Percentiles rank a stretch among this genome's conserved stretches.
Evolutionary conservation across 306 rosid species (phyloP).

Genomic region (Fragaria vesca): DNA sequence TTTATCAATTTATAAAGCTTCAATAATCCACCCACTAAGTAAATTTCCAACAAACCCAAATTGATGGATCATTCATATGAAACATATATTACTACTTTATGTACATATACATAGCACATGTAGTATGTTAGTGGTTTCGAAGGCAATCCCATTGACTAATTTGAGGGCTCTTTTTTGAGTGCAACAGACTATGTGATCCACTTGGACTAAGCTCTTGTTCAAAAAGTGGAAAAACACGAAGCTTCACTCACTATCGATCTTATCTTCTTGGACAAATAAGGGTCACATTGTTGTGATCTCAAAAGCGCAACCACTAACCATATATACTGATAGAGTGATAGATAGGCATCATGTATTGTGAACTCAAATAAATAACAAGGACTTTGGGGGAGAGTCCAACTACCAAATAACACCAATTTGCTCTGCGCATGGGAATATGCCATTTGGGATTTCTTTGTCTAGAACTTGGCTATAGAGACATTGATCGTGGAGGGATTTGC

Average conservation of each 20-base stretch:
- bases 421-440: slow-evolving; percentile 10
- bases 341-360: background rate
- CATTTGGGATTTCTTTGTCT: slow-evolving; percentile 12
- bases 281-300: background rate
- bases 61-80: background rate
- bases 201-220: slow-evolving; percentile 5
- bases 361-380: slow-evolving; percentile 7
- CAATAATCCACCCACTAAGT: slow-evolving; percentile 6
- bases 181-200: slow-evolving; percentile 36
- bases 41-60: slow-evolving; percentile 12
- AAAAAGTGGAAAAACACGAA: background rate
- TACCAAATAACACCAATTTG: slow-evolving; percentile 17
- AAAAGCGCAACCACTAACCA: slow-evolving; percentile 27
- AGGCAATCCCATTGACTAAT: slow-evolving; percentile 25
- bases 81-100: slow-evolving; percentile 4
- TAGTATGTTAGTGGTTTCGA: slow-evolving; percentile 19
- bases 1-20: background rate
- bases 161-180: slow-evolving; percentile 11
- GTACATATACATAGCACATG: slow-evolving; percentile 16
- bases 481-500: slow-evolving; percentile 10
- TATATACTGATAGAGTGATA: background rate
- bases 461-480: background rate
- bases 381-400: slow-evolving; percentile 10
- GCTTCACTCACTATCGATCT: slow-evolving; percentile 14
- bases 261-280: background rate